phyloP scores from a whole-genome alignment of 1,284 basidiomycete genomes.

The Leccinum colubrinum region DNA sequence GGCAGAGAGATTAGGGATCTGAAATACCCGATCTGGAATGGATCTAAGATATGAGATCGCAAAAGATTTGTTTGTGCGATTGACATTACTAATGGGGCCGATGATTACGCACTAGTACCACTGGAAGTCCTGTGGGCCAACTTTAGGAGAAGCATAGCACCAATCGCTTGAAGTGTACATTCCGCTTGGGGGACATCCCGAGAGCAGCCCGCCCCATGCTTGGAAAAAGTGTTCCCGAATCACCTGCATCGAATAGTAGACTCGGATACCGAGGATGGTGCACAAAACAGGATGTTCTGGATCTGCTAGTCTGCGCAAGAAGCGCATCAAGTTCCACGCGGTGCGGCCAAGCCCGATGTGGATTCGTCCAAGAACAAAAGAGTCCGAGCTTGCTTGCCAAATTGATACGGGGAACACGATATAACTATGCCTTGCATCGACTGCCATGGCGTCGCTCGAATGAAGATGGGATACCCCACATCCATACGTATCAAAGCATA shows the following conservation, averaged over 20 bases:
- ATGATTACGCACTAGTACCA: no score
- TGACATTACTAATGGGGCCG: no score
- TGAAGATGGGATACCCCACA: slow-evolving; percentile 37
- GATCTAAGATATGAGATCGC: no score
- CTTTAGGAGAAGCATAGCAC: slow-evolving; percentile 66
- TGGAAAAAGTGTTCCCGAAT: slow-evolving; percentile 73
- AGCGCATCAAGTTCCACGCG: slow-evolving; percentile 82
- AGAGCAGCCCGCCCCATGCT: slow-evolving; percentile 62
- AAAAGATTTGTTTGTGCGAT: no score
- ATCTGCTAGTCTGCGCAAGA: slow-evolving; percentile 78
- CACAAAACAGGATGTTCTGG: slow-evolving; percentile 42
- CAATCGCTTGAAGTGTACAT: slow-evolving; percentile 72
- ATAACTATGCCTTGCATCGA: no score
- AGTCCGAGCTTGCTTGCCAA: slow-evolving; percentile 81
- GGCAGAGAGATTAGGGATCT: no score
- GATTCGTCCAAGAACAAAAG: slow-evolving; percentile 69
- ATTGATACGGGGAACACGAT: no score
- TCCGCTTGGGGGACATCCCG: slow-evolving; percentile 59
- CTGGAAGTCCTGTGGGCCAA: slow-evolving; percentile 65
- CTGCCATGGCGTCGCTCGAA: no score
- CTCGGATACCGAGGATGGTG: slow-evolving; percentile 74
- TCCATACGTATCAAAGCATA: no score
- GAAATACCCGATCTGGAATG: no score
- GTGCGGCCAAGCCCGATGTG: slow-evolving; percentile 70
- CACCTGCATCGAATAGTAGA: slow-evolving; percentile 56